Evolutionary conservation across 176 grass and related monocot genomes (phyloP).

Genomic region (Zoysia japonica): DNA sequence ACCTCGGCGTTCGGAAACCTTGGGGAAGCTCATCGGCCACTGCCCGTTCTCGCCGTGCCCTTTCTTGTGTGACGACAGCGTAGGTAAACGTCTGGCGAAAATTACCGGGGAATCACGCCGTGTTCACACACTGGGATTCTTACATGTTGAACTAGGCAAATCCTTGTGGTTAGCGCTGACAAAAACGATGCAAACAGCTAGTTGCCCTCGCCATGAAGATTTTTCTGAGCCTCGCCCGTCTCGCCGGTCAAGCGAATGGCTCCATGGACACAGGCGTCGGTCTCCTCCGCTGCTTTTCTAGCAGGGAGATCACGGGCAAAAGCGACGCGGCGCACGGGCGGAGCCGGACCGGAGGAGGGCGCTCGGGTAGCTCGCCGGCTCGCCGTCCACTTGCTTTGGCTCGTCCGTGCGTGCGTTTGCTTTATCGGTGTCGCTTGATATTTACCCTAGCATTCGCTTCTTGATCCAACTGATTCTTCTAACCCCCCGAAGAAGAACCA

Average conservation of each 20-base stretch:
- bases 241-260: neutral
- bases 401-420: conserved; percentile 10
- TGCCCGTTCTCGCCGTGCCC: too few relatives aligned
- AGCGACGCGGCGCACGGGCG: conserved; percentile 37
- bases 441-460: neutral
- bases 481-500: neutral
- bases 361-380: too few relatives aligned
- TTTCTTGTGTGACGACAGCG: too few relatives aligned
- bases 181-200: neutral
- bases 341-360: neutral
- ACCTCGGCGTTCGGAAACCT: too few relatives aligned
- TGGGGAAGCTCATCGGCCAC: too few relatives aligned
- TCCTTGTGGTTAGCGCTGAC: too few relatives aligned
- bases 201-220: too few relatives aligned
- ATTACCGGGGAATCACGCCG: too few relatives aligned
- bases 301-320: conserved; percentile 31
- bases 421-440: conserved; percentile 28
- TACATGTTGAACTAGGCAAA: neutral
- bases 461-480: too few relatives aligned
- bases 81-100: too few relatives aligned
- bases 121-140: too few relatives aligned
- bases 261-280: neutral
- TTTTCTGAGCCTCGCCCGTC: neutral
- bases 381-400: neutral
- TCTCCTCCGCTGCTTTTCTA: conserved; percentile 38